Evolutionary conservation across 805 yeast species (phyloP), one percentile per base, ranked within the genome.

Genomic region (Saturnispora saitoi): DNA sequence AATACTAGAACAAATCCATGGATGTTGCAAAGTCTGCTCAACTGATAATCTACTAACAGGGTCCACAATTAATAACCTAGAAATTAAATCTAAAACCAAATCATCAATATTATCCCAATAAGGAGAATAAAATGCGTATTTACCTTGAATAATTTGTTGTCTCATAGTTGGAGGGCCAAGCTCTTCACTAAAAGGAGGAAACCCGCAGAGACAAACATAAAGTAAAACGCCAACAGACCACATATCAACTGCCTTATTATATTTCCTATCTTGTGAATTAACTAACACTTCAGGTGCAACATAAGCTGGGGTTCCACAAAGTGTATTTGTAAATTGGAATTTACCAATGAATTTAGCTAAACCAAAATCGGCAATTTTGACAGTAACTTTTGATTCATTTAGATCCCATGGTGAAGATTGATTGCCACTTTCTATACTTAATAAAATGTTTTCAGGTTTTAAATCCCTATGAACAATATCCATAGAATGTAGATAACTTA

Each of bases 391-490:
- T 22, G 73, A 63, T 64, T 84, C 90, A 48, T 76, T 68, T 1
- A 68, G 63, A 56, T 76, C 82, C 83, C 83, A 78, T 0, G 83
- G 82, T 31, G 34, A 24, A 10, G 2, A 34, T 14, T 50, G 42
- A 1, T 30, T 26, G 14, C 59, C 48, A 9, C 42, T 79, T 2
- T 70, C 70, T 15, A 83, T 78, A 51, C 73, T 79, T 66, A 54
- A 69, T 42, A 91, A 71, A 32, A 91, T 69, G 61, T 91, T 91
- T 8, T 95, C 95, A 1, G 99, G 99, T 66, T 93, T 91, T 58
- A 91, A 71, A 66, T 91, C 98, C 46, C 99, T 76, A 66, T 93
- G 98, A 47, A 91, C 77, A 26, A 91, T 96, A 60, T 88, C 95
- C 10, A 95, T 95, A 4, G 89, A 78, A 64, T 91, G 99, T 51